Evolutionary conservation across 2,329 filamentous ascomycete species (phyloP).

Genomic region (Xylariaceae sp.): DNA sequence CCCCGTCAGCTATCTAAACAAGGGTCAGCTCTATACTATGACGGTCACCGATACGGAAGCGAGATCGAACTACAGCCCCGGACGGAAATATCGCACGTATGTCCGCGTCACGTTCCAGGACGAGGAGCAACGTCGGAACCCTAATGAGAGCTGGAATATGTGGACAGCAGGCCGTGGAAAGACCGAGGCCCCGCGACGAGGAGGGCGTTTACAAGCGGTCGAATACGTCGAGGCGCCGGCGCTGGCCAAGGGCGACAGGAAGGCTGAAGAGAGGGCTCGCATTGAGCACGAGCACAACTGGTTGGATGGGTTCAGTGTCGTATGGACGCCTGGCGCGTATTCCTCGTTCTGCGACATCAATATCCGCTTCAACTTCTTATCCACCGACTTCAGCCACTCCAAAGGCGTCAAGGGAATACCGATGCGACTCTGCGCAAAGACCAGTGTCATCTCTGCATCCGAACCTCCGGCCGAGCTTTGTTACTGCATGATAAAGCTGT

Average conservation of each 20-base stretch:
- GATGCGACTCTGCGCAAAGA: slow-evolving; percentile 88
- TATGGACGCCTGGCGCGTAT: slow-evolving; percentile 72
- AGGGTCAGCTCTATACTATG: slow-evolving; percentile 89
- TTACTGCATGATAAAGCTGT: slow-evolving; percentile 95
- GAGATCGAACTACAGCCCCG: slow-evolving; percentile 47
- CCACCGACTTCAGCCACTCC: slow-evolving; percentile 96
- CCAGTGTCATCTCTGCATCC: slow-evolving; percentile 54
- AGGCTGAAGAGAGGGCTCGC: slow-evolving; percentile 60
- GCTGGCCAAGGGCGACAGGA: slow-evolving; percentile 56
- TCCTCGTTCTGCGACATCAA: slow-evolving; percentile 75
- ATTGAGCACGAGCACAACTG: slow-evolving; percentile 71
- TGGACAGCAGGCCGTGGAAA: slow-evolving; percentile 97
- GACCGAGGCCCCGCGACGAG: slow-evolving; percentile 89
- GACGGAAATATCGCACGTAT: slow-evolving; percentile 79
- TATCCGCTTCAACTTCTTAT: slow-evolving; percentile 96
- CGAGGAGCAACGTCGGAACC: slow-evolving; percentile 81
- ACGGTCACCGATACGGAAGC: slow-evolving; percentile 74
- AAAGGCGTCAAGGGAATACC: slow-evolving; percentile 98
- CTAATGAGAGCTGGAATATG: slow-evolving; percentile 74
- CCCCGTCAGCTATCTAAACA: slow-evolving; percentile 96
- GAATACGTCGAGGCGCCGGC: slow-evolving; percentile 75
- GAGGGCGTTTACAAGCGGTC: slow-evolving; percentile 87
- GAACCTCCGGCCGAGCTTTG: slow-evolving; percentile 63
- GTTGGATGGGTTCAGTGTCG: slow-evolving; percentile 89
- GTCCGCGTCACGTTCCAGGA: slow-evolving; percentile 97